Evolutionary conservation across 116 monocot species (phyloP).

Genomic region (Dioscorea cayenensis): DNA sequence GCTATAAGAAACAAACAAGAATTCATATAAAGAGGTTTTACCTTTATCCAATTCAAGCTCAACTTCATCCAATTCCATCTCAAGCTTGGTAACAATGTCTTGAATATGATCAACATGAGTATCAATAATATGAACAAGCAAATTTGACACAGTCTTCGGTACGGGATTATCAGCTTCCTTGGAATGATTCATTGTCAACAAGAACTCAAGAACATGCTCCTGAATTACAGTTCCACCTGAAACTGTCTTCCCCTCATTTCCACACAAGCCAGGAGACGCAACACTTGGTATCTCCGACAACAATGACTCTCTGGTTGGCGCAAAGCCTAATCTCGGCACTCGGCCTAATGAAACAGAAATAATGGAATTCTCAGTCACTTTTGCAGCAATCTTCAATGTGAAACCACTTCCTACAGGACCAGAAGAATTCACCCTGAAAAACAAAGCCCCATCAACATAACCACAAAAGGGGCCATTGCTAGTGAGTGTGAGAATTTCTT

Average conservation of each 20-base stretch:
- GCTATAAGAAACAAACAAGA: neutral
- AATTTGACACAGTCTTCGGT: conserved; percentile 45
- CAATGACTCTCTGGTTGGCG: conserved; percentile 36
- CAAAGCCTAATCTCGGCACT: conserved; percentile 76
- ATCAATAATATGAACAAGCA: conserved; percentile 72
- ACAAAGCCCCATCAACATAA: conserved; percentile 41
- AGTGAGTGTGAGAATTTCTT: conserved; percentile 56
- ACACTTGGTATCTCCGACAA: conserved; percentile 72
- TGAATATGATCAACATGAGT: conserved; percentile 89
- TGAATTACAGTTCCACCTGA: conserved; percentile 41
- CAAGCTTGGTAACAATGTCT: conserved; percentile 79
- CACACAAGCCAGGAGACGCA: neutral
- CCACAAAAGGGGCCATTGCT: conserved; percentile 56
- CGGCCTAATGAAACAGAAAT: conserved; percentile 72
- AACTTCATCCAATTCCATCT: conserved; percentile 78
- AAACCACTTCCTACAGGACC: conserved; percentile 38
- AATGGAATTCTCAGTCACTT: conserved; percentile 56
- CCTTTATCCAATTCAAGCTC: conserved; percentile 86
- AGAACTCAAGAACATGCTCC: conserved; percentile 65
- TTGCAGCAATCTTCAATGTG: conserved; percentile 41
- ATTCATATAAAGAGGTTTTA: conserved; percentile 6
- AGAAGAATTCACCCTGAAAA: conserved; percentile 53
- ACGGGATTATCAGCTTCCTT: conserved; percentile 82
- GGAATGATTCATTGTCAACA: conserved; percentile 81
- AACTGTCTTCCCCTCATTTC: neutral